Conservation (phyloP, 208 protist genomes). For the Crithidia bombi region DNA sequence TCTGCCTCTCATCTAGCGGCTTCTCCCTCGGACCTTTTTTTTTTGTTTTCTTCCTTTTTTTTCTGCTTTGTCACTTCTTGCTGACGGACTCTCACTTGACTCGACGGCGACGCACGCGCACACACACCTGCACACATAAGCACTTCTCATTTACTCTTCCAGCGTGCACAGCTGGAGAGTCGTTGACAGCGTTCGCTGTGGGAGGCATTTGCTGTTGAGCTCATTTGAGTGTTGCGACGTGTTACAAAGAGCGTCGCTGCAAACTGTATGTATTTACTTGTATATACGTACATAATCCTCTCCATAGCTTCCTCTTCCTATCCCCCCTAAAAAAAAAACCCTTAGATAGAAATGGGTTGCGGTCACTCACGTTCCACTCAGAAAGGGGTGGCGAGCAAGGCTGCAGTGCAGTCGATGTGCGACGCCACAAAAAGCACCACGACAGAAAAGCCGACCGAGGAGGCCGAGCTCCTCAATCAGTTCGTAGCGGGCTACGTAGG, state of each 20-base stretch:
- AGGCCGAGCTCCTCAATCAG: conserved; percentile 6
- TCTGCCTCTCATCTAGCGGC: not conserved
- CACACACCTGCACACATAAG: not conserved
- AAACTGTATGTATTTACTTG: not conserved
- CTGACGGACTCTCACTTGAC: not conserved
- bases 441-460: conserved; percentile 10
- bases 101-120: not conserved
- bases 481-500: conserved; percentile 41
- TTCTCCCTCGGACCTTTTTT: not conserved
- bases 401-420: not conserved
- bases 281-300: not conserved
- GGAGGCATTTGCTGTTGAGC: no score
- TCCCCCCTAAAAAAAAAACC: not conserved
- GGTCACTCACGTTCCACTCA: conserved; percentile 14
- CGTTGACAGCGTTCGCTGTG: no score
- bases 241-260: no score
- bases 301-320: no score
- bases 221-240: no score
- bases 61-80: not conserved
- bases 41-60: not conserved
- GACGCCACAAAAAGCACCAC: not conserved
- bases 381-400: conserved; percentile 4
- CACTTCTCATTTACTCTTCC: no score
- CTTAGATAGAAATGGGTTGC: conserved; percentile 39
- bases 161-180: no score